Evolutionary conservation across 805 yeast genomes (phyloP).

Genomic region (Candida railenensis): DNA sequence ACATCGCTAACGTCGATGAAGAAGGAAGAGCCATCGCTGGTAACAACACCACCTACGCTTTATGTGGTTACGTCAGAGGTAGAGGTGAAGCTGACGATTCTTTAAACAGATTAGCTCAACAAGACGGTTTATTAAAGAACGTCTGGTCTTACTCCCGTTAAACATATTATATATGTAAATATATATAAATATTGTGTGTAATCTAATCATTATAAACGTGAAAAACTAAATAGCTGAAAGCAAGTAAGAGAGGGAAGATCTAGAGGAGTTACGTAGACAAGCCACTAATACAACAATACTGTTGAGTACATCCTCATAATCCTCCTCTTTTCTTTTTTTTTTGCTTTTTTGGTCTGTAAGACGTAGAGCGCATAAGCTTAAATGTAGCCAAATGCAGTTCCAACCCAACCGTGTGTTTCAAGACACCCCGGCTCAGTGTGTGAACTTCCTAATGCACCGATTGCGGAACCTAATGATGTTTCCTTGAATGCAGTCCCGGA

Average conservation of each 20-base stretch:
- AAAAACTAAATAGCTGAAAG: neutral
- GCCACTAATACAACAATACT: no score
- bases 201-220: slow-evolving; percentile 14
- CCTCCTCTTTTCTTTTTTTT: no score
- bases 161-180: slow-evolving; percentile 18
- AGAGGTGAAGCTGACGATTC: slow-evolving; percentile 99
- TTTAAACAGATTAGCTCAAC: slow-evolving; percentile 98
- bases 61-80: slow-evolving; percentile 95
- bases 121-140: slow-evolving; percentile 96
- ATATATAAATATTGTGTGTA: slow-evolving; percentile 15
- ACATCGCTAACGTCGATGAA: slow-evolving; percentile 97
- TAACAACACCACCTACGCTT: slow-evolving; percentile 90
- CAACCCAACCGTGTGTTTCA: no score
- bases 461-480: no score
- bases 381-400: no score
- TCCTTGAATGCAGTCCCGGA: no score
- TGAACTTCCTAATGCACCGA: no score
- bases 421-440: no score
- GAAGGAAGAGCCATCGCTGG: slow-evolving; percentile 94
- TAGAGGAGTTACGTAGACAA: no score
- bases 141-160: slow-evolving; percentile 95
- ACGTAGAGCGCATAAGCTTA: no score
- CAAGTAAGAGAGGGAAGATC: neutral
- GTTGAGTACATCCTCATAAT: no score
- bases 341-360: no score